Evolutionary conservation across 371 early-diverging fungal genomes (phyloP).

Genomic region (Lichtheimia hyalospora): DNA sequence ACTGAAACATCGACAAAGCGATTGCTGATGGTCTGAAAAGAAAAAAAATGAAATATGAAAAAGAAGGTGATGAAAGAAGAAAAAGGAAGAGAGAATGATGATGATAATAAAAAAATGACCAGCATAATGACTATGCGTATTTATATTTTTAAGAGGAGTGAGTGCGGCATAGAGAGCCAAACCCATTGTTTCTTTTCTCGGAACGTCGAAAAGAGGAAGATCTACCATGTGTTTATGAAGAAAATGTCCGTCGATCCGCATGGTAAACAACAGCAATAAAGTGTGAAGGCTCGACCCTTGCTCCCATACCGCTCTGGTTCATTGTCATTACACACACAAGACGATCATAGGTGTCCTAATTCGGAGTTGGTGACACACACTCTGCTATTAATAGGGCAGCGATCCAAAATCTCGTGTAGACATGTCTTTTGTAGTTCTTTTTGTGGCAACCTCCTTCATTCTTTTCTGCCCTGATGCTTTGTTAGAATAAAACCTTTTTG

Average conservation of each 20-base stretch:
- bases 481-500: neutral
- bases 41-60: too few species aligned
- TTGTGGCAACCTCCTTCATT: constrained; percentile 6
- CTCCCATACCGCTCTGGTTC: neutral
- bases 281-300: neutral
- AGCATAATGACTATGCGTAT: neutral
- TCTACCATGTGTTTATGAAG: constrained; percentile 10
- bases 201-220: constrained; percentile 9
- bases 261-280: neutral
- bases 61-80: neutral
- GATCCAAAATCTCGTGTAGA: neutral
- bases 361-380: neutral
- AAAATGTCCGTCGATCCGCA: constrained; percentile 11
- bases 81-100: neutral
- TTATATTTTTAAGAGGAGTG: constrained; percentile 2
- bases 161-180: neutral
- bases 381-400: neutral
- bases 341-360: neutral
- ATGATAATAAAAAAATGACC: neutral
- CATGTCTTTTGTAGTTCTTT: neutral
- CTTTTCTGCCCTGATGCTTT: neutral
- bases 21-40: too few species aligned
- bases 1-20: neutral
- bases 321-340: neutral
- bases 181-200: constrained; percentile 11